Conservation (phyloP, 371 early-diverging fungal genomes). For the Haplosporangium sp. region DNA sequence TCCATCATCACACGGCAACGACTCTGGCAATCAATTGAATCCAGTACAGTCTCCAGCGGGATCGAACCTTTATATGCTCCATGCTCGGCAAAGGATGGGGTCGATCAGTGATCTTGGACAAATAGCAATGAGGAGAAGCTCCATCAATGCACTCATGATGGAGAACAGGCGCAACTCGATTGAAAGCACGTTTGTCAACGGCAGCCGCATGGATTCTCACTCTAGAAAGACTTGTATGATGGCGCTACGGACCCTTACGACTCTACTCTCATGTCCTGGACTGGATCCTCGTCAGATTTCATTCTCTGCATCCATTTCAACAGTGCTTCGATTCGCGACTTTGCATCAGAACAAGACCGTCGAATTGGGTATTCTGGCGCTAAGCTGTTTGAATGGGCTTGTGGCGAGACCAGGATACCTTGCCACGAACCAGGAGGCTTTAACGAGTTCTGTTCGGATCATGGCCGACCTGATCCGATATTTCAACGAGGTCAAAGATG, state of each 20-base stretch:
- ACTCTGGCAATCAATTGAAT: conserved; percentile 16
- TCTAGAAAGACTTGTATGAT: conserved; percentile 45
- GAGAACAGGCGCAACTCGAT: conserved; percentile 37
- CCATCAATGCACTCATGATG: conserved; percentile 44
- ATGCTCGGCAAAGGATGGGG: conserved; percentile 49
- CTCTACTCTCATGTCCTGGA: conserved; percentile 40
- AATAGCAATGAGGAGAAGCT: conserved; percentile 47
- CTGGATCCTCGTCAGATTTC: conserved; percentile 38
- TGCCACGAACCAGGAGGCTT: conserved; percentile 45
- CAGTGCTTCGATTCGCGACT: conserved; percentile 42
- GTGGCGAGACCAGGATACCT: conserved; percentile 51
- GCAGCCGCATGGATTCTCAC: conserved; percentile 45
- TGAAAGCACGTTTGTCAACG: conserved; percentile 45
- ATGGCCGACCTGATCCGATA: conserved; percentile 49
- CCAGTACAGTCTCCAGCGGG: conserved; percentile 24
- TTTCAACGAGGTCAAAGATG: conserved; percentile 49
- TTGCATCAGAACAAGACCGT: conserved; percentile 51
- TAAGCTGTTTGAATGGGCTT: conserved; percentile 44
- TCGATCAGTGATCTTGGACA: conserved; percentile 50
- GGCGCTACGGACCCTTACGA: conserved; percentile 35
- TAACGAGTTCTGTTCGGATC: conserved; percentile 39
- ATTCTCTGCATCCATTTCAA: conserved; percentile 26
- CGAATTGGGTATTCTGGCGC: conserved; percentile 42
- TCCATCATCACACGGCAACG: conserved; percentile 1
- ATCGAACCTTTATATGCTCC: conserved; percentile 22